Evolutionary conservation across 2,329 filamentous ascomycete species (phyloP), one percentile per base, ranked within the genome.

Genomic region (Phoma sp.): DNA sequence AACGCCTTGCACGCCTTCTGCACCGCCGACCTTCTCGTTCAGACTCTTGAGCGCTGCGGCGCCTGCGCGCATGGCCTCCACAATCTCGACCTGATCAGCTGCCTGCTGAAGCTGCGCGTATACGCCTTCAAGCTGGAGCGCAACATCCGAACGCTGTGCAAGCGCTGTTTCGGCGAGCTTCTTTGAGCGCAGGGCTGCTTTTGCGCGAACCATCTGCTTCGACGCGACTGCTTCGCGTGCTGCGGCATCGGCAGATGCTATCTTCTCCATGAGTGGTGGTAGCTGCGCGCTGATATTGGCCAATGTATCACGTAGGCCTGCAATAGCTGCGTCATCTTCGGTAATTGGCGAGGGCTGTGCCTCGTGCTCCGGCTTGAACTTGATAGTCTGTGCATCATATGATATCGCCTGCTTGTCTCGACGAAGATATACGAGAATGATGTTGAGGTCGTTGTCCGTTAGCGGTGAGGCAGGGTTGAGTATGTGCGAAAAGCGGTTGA

Each of bases 91-190:
- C 59, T 97, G 90, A 73, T 93, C 90, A 0, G 86, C 83, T 0
- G 95, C 95, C 73, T 93, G 87, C 71, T 96, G 88, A 47, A 99
- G 90, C 68, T 88, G 89, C n/a, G 82, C 76, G 48, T 91, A 89
- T 0, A 96, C 87, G 58, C 90, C 86, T 75, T 98, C 92, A 1
- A 99, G 82, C 74, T 96, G 92, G 37, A 81, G 79, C 2, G 96
- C 82, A 0, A 90, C 90, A 7, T 87, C 86, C 27, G 88, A 85
- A 10, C 93, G 86, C 60, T 86, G 85, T 27, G 85, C 79, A 0
- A 98, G 81, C 9, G 87, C 89, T 2, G 83, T 79, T 73, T 97
- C 92, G 25, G 89, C 87, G 7, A 90, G 78, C 73, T 95, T 97
- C 78, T 91, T 96, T 4, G 87, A 89, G 46, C 89, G 88, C 10